These are phyloP conservation scores for Geum urbanum DNA, from an alignment of 306 rosid species.

Conservation along the genomic window DNA sequence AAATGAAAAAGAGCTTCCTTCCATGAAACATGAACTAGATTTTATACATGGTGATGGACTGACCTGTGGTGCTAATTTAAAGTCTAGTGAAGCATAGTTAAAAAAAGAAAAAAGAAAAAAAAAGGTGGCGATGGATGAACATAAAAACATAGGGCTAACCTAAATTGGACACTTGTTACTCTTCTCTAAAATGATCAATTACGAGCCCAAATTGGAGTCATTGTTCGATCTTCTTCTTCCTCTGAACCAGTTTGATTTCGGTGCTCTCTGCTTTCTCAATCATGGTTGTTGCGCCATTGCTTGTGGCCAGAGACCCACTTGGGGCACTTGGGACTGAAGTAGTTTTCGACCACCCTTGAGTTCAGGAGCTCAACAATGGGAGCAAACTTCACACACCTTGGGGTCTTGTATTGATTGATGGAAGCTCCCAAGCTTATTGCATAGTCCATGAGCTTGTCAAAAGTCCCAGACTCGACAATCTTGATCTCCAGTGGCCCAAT, in stretches of 20 bases:
- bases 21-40: slow-evolving; percentile 50
- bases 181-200: slow-evolving; percentile 24
- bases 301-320: slow-evolving; percentile 80
- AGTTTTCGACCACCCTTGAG: slow-evolving; percentile 51
- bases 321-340: slow-evolving; percentile 80
- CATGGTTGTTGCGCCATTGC: slow-evolving; percentile 57
- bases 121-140: slow-evolving; percentile 2
- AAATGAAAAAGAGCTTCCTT: slow-evolving; percentile 29
- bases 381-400: slow-evolving; percentile 80
- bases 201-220: not conserved
- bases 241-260: not conserved
- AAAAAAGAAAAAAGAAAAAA: not conserved
- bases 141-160: slow-evolving; percentile 31
- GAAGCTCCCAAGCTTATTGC: slow-evolving; percentile 86
- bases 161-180: slow-evolving; percentile 24
- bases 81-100: slow-evolving; percentile 31
- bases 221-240: not conserved
- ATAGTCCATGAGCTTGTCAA: slow-evolving; percentile 90
- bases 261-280: slow-evolving; percentile 13
- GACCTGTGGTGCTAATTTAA: slow-evolving; percentile 30
- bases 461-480: slow-evolving; percentile 71
- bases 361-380: slow-evolving; percentile 76
- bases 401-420: slow-evolving; percentile 84
- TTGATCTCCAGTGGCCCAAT: slow-evolving; percentile 80
- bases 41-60: slow-evolving; percentile 46